Base-by-base conservation (phyloP, 2,329 filamentous ascomycete genomes). In the Lachnum nothofagi region DNA sequence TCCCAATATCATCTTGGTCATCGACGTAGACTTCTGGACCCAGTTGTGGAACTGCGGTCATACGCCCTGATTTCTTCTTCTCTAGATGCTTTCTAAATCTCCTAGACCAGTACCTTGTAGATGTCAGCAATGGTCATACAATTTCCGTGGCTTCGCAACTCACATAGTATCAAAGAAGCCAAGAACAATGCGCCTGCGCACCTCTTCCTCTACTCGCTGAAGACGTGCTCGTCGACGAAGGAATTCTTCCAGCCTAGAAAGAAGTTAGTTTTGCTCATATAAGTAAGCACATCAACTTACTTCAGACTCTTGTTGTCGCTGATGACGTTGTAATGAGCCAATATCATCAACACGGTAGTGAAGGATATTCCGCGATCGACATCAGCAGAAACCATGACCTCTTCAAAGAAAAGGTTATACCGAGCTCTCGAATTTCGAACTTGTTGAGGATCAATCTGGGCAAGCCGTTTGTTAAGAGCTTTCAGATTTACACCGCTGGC, bases 271-370 rank as follows among this genome's bases (percentile, higher is more conserved):
- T 68, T 62, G 44, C 23, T 4, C n/a, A 9, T 22, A 14, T 12
- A 42, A 46, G 42, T 4, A 10, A 24, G 17, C 39, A 52, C 33
- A 23, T 7, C 14, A 20, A 68, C 72, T 65, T 72, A 87, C 84
- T 79, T 85, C 63, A 98, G 72, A 68, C 90, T 95, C 75, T 96
- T 96, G 72, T 86, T 96, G 68, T 98, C 93, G 59, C 85, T 95
- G 66, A 98, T 98, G 63, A 98, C 90, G 63, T 97, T 98, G 76
- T 98, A 95, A 68, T 98, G 93, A 27, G 94, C 91, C 49, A 98
- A 75, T 52, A 95, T 94, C 86, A 98, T 93, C 44, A 98, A 76
- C 19, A 96, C 85, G 5, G 86, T 85, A 3, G 89, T 93, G 67
- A 98, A 98, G 0, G 88, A 85, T 51, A 98, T 94, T 41, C 93